These are phyloP conservation scores for Fraxinus dipetala DNA, from an alignment of 305 asterid species.

Conservation along the genomic window DNA sequence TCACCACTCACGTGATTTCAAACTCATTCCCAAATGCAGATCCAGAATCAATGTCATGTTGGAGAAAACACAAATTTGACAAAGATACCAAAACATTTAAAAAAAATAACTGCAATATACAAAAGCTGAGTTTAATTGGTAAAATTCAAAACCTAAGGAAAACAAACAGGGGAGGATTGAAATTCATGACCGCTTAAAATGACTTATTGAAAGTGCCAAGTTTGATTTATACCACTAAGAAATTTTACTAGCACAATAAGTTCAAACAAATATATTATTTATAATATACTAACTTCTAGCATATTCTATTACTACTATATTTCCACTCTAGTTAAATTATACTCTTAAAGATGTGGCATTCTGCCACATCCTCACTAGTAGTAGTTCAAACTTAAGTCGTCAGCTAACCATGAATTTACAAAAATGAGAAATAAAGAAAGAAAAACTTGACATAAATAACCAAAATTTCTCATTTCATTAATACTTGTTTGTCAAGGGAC, in stretches of 20 bases:
- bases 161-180: background rate
- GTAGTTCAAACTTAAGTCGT: background rate
- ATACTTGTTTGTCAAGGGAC: background rate
- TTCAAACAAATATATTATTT: background rate
- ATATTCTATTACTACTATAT: background rate
- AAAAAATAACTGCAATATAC: background rate
- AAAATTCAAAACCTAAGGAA: background rate
- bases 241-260: background rate
- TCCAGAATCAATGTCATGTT: background rate
- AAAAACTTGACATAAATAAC: background rate
- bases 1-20: background rate
- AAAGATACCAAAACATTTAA: background rate
- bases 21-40: slow-evolving; percentile 8
- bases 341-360: background rate
- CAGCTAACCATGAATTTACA: background rate
- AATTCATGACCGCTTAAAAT: background rate
- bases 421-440: background rate
- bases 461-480: background rate
- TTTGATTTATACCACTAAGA: background rate
- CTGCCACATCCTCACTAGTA: background rate
- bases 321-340: background rate
- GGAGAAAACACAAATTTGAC: background rate
- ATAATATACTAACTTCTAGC: background rate
- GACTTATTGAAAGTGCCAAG: background rate
- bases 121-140: background rate